Conservation (phyloP, 2,329 filamentous ascomycete species). For the Epichloe sp. region DNA sequence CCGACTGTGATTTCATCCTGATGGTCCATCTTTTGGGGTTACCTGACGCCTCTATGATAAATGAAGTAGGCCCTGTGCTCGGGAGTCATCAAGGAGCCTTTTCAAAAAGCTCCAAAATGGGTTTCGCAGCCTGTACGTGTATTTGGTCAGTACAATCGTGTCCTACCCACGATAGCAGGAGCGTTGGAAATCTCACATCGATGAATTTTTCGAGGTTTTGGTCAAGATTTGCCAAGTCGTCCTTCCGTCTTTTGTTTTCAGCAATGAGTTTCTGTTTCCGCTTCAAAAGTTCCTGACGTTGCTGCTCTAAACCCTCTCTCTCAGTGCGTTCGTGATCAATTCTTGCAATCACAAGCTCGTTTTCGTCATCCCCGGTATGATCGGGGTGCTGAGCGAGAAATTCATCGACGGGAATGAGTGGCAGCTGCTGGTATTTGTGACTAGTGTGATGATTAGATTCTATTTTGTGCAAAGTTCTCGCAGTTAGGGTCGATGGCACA, state of each 20-base stretch:
- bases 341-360: conserved; percentile 74
- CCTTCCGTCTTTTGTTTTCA: conserved; percentile 82
- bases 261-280: conserved; percentile 49
- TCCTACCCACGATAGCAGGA: not conserved
- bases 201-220: conserved; percentile 90
- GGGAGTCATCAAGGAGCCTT: conserved; percentile 40
- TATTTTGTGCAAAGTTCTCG: not conserved
- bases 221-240: conserved; percentile 82
- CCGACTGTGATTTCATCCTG: not conserved
- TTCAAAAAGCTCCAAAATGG: conserved; percentile 70
- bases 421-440: conserved; percentile 78
- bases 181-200: conserved; percentile 43
- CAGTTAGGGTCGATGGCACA: conserved; percentile 20
- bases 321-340: conserved; percentile 85
- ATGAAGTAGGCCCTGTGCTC: not conserved
- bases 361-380: conserved; percentile 56
- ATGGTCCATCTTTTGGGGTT: not conserved
- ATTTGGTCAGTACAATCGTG: not conserved
- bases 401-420: conserved; percentile 69
- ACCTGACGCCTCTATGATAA: no score
- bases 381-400: conserved; percentile 70
- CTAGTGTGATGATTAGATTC: conserved; percentile 28
- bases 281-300: conserved; percentile 62
- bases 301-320: conserved; percentile 72
- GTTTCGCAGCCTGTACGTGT: conserved; percentile 58